phyloP scores from a whole-genome alignment of 352 stramenopile genomes.

The Globisporangium lucens region DNA sequence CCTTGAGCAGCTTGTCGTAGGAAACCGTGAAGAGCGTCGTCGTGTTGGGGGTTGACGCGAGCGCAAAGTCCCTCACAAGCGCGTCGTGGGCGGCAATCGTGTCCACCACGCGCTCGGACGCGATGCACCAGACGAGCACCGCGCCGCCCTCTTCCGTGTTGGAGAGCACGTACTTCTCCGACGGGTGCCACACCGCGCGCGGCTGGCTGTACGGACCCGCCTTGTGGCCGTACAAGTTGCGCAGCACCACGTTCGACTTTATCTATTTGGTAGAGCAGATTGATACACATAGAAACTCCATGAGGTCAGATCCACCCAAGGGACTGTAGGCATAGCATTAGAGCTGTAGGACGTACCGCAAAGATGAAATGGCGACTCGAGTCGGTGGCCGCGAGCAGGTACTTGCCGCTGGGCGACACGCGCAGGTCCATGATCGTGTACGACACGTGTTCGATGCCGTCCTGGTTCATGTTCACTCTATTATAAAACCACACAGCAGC shows the following conservation, averaged over 20 bases:
- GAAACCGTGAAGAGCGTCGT: constrained; percentile 60
- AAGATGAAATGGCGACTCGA: constrained; percentile 83
- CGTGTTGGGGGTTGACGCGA: not conserved
- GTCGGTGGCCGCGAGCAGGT: constrained; percentile 77
- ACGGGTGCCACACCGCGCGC: constrained; percentile 66
- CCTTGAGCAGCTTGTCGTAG: constrained; percentile 77
- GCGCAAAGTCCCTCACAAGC: constrained; percentile 50
- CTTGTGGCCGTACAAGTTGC: constrained; percentile 84
- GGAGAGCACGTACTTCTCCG: constrained; percentile 81
- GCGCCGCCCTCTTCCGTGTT: constrained; percentile 71
- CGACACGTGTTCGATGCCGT: constrained; percentile 83
- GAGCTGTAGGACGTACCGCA: constrained; percentile 26
- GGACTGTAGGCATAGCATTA: not conserved
- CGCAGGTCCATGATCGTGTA: constrained; percentile 87
- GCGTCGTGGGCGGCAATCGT: constrained; percentile 66
- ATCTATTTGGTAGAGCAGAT: constrained; percentile 27
- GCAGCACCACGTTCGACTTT: constrained; percentile 57
- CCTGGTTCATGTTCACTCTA: constrained; percentile 85
- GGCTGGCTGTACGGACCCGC: constrained; percentile 81
- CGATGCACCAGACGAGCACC: constrained; percentile 73
- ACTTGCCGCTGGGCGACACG: constrained; percentile 70
- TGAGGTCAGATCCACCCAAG: not conserved
- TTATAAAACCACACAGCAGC: constrained; percentile 2
- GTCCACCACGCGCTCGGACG: constrained; percentile 73
- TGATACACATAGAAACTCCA: constrained; percentile 5